Conservation (phyloP, 1,284 basidiomycete species). For the Ceratobasidium sp. region DNA sequence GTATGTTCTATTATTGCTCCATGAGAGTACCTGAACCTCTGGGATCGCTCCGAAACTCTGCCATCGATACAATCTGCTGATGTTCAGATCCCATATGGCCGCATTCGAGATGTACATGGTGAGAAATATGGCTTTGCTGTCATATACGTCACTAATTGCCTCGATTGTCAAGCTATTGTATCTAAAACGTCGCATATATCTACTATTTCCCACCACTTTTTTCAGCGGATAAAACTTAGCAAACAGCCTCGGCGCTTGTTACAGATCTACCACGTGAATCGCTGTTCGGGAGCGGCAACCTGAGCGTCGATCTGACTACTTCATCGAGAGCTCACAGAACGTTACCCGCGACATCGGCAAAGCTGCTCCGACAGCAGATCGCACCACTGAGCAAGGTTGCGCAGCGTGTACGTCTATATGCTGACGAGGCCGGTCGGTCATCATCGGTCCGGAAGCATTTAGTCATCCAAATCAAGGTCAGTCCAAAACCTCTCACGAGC, state of each 20-base stretch:
- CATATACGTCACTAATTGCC: not conserved
- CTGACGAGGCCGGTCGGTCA: not conserved
- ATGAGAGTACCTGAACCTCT: not conserved
- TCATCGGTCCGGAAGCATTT: constrained; percentile 11
- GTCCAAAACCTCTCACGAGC: constrained; percentile 38
- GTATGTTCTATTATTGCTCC: not conserved
- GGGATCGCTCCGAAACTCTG: not conserved
- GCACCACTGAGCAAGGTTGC: not conserved
- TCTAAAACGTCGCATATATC: not conserved
- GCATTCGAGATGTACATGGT: not conserved
- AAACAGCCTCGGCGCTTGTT: not conserved
- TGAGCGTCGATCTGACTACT: constrained; percentile 6
- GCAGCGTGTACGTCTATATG: not conserved
- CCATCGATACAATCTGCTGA: not conserved
- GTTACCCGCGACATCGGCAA: not conserved
- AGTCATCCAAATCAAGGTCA: constrained; percentile 30
- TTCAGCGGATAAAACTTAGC: not conserved
- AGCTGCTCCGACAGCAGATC: not conserved
- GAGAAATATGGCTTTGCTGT: not conserved
- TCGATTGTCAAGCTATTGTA: not conserved
- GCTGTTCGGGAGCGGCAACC: constrained; percentile 14
- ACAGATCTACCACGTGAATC: constrained; percentile 29
- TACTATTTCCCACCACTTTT: not conserved
- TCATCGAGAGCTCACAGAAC: not conserved
- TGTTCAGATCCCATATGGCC: not conserved